Evolutionary conservation across 805 yeast genomes (phyloP).

Genomic region (Ogataea thermomethanolica): DNA sequence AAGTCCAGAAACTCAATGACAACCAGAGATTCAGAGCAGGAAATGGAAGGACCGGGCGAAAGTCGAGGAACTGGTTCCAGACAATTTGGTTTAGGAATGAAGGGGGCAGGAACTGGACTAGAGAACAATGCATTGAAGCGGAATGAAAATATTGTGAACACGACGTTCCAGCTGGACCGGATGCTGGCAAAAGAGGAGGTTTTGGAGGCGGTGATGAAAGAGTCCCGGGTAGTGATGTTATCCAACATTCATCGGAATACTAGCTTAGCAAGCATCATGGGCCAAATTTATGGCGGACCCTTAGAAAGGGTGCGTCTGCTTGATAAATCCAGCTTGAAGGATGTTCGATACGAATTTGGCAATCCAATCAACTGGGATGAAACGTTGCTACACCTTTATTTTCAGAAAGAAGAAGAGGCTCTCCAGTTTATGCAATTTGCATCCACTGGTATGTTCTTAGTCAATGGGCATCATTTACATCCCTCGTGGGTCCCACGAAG

Average conservation of each 20-base stretch:
- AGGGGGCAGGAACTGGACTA: constrained; percentile 5
- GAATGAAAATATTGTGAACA: constrained; percentile 22
- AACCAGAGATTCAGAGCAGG: constrained; percentile 14
- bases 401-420: constrained; percentile 53
- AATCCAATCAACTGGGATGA: constrained; percentile 26
- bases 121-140: constrained; percentile 14
- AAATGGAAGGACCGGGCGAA: constrained; percentile 8
- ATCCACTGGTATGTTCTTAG: constrained; percentile 48
- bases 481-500: constrained; percentile 43
- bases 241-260: constrained; percentile 30
- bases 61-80: constrained; percentile 11
- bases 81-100: constrained; percentile 2
- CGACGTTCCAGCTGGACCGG: constrained; percentile 3
- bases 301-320: constrained; percentile 46
- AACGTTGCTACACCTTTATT: constrained; percentile 44
- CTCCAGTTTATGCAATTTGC: constrained; percentile 48
- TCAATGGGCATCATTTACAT: constrained; percentile 52
- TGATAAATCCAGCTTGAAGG: constrained; percentile 18
- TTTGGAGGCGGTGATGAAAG: constrained; percentile 8
- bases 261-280: constrained; percentile 47
- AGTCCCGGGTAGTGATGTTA: constrained; percentile 21
- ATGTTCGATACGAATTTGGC: constrained; percentile 9
- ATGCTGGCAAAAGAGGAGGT: constrained; percentile 8
- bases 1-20: constrained; percentile 6
- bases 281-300: constrained; percentile 68